phyloP scores from a whole-genome alignment of 768 basidiomycete genomes.

The Leccinum uliginosum region DNA sequence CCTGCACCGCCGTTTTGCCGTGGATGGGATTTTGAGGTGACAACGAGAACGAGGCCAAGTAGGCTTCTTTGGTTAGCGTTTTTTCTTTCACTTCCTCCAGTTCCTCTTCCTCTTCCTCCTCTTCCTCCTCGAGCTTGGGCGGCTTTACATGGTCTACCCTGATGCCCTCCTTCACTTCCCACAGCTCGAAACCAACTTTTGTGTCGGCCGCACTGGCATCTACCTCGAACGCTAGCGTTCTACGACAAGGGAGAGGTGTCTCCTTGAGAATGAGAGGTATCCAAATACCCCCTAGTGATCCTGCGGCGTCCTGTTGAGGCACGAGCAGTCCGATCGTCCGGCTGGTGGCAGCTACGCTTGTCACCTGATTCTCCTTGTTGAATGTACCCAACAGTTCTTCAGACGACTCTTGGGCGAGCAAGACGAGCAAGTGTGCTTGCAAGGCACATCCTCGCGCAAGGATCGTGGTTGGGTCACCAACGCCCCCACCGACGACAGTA shows the following conservation, averaged over 20 bases:
- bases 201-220: slow-evolving; percentile 36
- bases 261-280: slow-evolving; percentile 64
- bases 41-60: slow-evolving; percentile 38
- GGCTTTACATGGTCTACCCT: slow-evolving; percentile 55
- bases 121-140: slow-evolving; percentile 41
- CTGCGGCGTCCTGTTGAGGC: slow-evolving; percentile 41
- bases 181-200: slow-evolving; percentile 62
- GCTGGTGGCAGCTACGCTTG: slow-evolving; percentile 51
- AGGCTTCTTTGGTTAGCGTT: slow-evolving; percentile 49
- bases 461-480: slow-evolving; percentile 75
- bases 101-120: slow-evolving; percentile 34
- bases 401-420: slow-evolving; percentile 45
- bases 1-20: slow-evolving; percentile 50
- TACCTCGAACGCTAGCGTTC: slow-evolving; percentile 57
- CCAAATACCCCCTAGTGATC: slow-evolving; percentile 56
- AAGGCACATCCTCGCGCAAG: slow-evolving; percentile 73
- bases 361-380: slow-evolving; percentile 35
- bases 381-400: slow-evolving; percentile 52
- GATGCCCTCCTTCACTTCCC: slow-evolving; percentile 71
- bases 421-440: slow-evolving; percentile 62
- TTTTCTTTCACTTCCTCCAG: slow-evolving; percentile 60
- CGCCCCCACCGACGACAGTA: slow-evolving; percentile 65
- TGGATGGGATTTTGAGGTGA: slow-evolving; percentile 36
- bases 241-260: slow-evolving; percentile 65
- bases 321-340: slow-evolving; percentile 65